Evolutionary conservation across 2,329 filamentous ascomycete genomes (phyloP), one percentile per base, ranked within the genome.

Genomic region (Tolypocladium guangdongense): DNA sequence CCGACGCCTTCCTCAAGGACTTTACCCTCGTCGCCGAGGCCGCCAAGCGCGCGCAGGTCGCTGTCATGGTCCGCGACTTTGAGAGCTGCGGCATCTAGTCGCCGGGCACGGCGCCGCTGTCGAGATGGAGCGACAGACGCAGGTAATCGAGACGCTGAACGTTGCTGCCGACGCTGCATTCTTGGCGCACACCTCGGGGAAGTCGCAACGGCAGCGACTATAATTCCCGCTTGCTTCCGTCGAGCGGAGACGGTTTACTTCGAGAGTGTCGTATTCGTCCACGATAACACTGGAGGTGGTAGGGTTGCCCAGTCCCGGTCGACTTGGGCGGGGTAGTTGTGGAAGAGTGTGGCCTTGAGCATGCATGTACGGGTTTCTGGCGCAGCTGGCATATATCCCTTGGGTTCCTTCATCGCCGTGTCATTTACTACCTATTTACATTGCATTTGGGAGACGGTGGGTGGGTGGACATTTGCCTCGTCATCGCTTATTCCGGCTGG

Each of bases 21-120:
- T 88, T 92, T 64, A 92, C 81, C 55, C 80, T 96, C 33, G 80
- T 96, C 43, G 91, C 91, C 37, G 92, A 97, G 74, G 92, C 92
- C 2, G 92, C 90, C 45, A 96, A 95, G 72, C 79, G 91, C 43
- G 92, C 92, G 11, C 90, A 96, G 71, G 88, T 96, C 77, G 89
- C 89, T 43, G 84, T 90, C 63, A 75, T 96, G 67, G 87, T 91
- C 77, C 80, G 91, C 57, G 92, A 96, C 69, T 78, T 97, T 65
- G 90, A 89, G 63, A 81, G 83, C 58, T 78, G 87, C 64, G 82
- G 80, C 52, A 70, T 90, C 48, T 80, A 37, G 20, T 36, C n/a
- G 37, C 20, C n/a, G 10, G 10, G 12, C 7, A 10, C 27, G 24
- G 24, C 27, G 24, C 16, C 22, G 41, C 36, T 10, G 24, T 10